Evolutionary conservation across 2,329 filamentous ascomycete species (phyloP), one percentile per base, ranked within the genome.

Genomic region (Paraconiothyrium sp.): DNA sequence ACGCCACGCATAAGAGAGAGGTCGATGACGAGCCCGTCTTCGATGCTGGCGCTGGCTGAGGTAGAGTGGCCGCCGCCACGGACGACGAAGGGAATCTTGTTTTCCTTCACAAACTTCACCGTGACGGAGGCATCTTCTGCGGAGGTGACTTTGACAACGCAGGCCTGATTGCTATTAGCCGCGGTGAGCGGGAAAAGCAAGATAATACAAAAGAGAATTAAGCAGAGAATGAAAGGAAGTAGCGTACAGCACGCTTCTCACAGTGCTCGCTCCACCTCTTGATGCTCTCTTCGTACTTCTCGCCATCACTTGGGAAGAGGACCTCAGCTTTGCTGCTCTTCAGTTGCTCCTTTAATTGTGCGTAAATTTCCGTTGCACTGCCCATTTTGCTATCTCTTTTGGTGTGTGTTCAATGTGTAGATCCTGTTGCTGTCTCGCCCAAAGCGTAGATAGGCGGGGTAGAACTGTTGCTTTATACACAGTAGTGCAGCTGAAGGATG

Each of bases 11-110:
- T 84, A 32, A 80, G 76, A 1, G 78, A 77, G 7, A 89, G 79
- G 68, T 88, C 85, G 56, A 89, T 82, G 10, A 89, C 81, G 27
- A 89, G 78, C 5, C 86, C 86, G 8, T 83, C 82, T 44, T 81
- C 70, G 1, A 82, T 82, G 1, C 83, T 84, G 2, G 82, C 83
- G 1, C 82, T 78, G 6, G 84, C 85, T 1, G 81, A 80, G 0
- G 86, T 86, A 1, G 84, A 85, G 72, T 89, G 86, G 0, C 85
- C 85, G 20, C 87, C 86, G 14, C 86, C 83, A 59, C 81, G 81
- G 39, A 88, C 83, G 0, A 83, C 84, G 59, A 88, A 79, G 49
- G 84, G 81, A 44, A 88, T 78, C 5, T 69, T 65, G 58, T 76
- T 52, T 10, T 65, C 59, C 13, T 66, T 65, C 41, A 71, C 63